These are phyloP conservation scores for Bolboschoenus planiculmis DNA, from an alignment of 176 grass and related monocot genomes.

Conservation along the genomic window DNA sequence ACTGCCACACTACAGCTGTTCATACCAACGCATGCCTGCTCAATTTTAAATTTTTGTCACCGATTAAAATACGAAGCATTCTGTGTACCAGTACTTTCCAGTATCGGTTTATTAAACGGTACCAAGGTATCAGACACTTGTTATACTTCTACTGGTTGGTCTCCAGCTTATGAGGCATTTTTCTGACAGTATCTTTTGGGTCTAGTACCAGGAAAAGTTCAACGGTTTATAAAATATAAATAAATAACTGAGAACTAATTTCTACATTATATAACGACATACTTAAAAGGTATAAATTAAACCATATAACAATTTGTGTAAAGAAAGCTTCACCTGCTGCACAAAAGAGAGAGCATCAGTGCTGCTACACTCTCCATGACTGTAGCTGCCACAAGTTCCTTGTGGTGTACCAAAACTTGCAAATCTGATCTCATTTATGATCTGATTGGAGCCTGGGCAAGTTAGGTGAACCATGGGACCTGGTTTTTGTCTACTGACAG, in stretches of 20 bases:
- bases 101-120: neutral
- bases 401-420: slow-evolving; percentile 87
- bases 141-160: neutral
- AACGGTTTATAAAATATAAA: neutral
- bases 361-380: slow-evolving; percentile 73
- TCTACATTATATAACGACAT: neutral
- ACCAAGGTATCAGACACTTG: neutral
- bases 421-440: slow-evolving; percentile 78
- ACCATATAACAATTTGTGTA: neutral
- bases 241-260: neutral
- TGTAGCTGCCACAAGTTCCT: slow-evolving; percentile 70
- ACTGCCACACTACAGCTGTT: slow-evolving; percentile 61
- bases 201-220: neutral
- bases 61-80: neutral
- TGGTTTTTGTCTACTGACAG: slow-evolving; percentile 21
- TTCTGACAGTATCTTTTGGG: neutral
- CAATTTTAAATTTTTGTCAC: neutral
- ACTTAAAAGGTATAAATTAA: neutral
- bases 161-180: neutral
- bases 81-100: neutral
- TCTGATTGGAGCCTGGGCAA: slow-evolving; percentile 55
- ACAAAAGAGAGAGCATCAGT: slow-evolving; percentile 54
- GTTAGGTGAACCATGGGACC: slow-evolving; percentile 56
- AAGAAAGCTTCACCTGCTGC: slow-evolving; percentile 52
- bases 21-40: slow-evolving; percentile 67